Base-by-base conservation (phyloP, 2,329 filamentous ascomycete genomes). In the Rasamsonia emersonii region DNA sequence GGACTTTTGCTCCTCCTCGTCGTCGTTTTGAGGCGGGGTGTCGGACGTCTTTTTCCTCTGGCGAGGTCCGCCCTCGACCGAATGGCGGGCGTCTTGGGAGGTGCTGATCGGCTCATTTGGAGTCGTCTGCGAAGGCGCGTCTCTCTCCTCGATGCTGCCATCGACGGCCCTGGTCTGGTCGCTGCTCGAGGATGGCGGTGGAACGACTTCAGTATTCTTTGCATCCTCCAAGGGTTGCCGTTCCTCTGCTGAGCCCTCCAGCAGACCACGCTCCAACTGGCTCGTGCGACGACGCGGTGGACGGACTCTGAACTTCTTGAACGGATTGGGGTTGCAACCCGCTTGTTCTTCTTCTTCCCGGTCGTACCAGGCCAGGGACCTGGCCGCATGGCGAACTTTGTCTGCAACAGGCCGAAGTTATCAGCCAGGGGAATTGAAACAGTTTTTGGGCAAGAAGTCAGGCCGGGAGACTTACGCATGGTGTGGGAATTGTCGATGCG, bases 281-380 rank as follows among this genome's bases (percentile, higher is more conserved):
- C 51, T 44, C 19, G 53, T 50, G 18, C 42, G 37, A n/a, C 45
- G 41, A 24, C 50, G 48, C 13, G 38, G 47, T 9, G 46, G 46
- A 16, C 45, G 49, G 19, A 43, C 30, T 23, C 50, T 50, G 39
- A 58, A 53, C 33, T 61, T 62, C 31, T 58, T 58, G 39, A 63
- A 64, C 10, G 61, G 61, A 31, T 65, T 65, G 32, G 61, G 61
- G 32, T 65, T 65, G 32, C 51, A 50, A 4, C 44, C 54, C 5
- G 55, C 43, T 4, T 47, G 43, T 33, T 59, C 52, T 33, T 50
- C 58, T 19, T 61, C 56, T 9, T 54, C 43, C n/a, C n/a, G n/a
- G 35, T 59, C 57, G 37, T 62, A 62, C 61, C 61, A 64, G 24
- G 61, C 60, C 31, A 57, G 45, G 11, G 49, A 48, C 19, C 51